These are phyloP conservation scores for Apiotrichum gamsii DNA, from an alignment of 1,284 basidiomycete species.

Conservation along the genomic window DNA sequence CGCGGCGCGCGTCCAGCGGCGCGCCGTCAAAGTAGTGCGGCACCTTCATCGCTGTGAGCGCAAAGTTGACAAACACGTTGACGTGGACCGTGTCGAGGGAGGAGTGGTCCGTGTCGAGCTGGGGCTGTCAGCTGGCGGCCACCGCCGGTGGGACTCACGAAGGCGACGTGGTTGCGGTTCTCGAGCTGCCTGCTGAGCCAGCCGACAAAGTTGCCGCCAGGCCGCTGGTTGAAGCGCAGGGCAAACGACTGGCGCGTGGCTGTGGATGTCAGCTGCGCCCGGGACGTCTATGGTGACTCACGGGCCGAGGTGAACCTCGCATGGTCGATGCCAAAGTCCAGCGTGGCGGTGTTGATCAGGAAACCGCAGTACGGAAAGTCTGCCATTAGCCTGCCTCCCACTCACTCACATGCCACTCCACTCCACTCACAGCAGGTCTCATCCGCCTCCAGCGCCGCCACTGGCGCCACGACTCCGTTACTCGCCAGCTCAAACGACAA, in stretches of 20 bases:
- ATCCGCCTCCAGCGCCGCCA: slow-evolving; percentile 10
- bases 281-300: slow-evolving; percentile 39
- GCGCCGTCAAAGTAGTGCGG: slow-evolving; percentile 67
- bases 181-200: slow-evolving; percentile 47
- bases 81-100: slow-evolving; percentile 57
- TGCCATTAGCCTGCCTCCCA: slow-evolving; percentile 46
- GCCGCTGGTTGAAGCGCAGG: slow-evolving; percentile 28
- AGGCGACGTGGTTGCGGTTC: slow-evolving; percentile 45
- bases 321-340: slow-evolving; percentile 72
- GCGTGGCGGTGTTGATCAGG: slow-evolving; percentile 63
- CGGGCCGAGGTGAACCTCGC: slow-evolving; percentile 57
- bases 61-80: slow-evolving; percentile 81
- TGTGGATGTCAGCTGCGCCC: slow-evolving; percentile 7
- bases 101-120: slow-evolving; percentile 69
- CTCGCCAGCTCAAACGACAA: slow-evolving; percentile 46
- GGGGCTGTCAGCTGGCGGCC: slow-evolving; percentile 2
- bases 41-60: slow-evolving; percentile 83
- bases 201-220: slow-evolving; percentile 33
- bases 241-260: slow-evolving; percentile 44
- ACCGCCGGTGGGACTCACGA: slow-evolving; percentile 23
- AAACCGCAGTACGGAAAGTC: slow-evolving; percentile 89
- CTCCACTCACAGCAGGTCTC: slow-evolving; percentile 12
- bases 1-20: slow-evolving; percentile 38
- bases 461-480: slow-evolving; percentile 20
- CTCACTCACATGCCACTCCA: neutral